phyloP scores from a whole-genome alignment of 169 alveolate genomes.

The Plasmodium gaboni region DNA sequence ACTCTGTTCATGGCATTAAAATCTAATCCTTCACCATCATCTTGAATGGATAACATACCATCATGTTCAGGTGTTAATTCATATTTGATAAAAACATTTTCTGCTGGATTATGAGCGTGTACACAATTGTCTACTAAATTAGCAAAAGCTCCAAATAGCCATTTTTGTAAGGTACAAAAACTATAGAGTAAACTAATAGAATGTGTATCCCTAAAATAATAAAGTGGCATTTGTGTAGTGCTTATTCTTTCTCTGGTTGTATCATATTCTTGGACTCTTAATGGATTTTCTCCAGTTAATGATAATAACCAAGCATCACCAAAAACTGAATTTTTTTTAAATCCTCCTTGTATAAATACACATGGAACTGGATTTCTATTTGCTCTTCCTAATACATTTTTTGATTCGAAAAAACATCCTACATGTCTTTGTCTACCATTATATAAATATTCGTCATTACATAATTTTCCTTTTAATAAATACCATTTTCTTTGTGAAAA shows the following conservation, averaged over 20 bases:
- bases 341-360: conserved; percentile 88
- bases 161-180: conserved; percentile 85
- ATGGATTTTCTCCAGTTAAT: conserved; percentile 87
- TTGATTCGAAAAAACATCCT: conserved; percentile 87
- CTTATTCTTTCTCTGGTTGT: conserved; percentile 76
- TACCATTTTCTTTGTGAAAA: conserved; percentile 88
- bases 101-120: conserved; percentile 80
- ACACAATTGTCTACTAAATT: conserved; percentile 87
- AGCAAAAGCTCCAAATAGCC: conserved; percentile 91
- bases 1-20: conserved; percentile 85
- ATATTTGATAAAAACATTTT: conserved; percentile 80
- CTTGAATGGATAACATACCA: conserved; percentile 85
- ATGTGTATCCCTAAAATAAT: conserved; percentile 87
- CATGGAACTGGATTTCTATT: conserved; percentile 87
- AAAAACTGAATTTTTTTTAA: conserved; percentile 82
- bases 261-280: conserved; percentile 73
- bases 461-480: conserved; percentile 80
- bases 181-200: conserved; percentile 86
- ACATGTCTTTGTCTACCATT: conserved; percentile 87
- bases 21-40: conserved; percentile 89
- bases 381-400: conserved; percentile 83
- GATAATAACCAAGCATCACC: conserved; percentile 88
- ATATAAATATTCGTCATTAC: conserved; percentile 82
- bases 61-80: conserved; percentile 86
- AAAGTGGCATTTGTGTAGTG: conserved; percentile 82